Base-by-base conservation (phyloP, 106 monocot species). In the Cymbidium sinense region DNA sequence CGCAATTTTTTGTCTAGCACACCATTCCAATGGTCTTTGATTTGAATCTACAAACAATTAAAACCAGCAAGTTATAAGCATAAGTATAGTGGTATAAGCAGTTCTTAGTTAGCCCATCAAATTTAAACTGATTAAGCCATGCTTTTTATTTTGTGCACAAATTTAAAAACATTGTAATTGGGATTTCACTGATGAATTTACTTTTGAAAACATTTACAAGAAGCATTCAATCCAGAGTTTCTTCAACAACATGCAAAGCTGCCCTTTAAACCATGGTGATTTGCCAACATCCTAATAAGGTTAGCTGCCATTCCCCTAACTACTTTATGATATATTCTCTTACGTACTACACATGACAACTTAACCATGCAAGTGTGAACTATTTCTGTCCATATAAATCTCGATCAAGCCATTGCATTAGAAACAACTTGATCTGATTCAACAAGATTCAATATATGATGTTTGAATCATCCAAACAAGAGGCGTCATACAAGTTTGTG, bases 1-100 rank as follows among this genome's bases (percentile, higher is more conserved):
- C 28, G 98, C 98, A 78, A 98, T 92, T 74, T 92, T 94, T 79
- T 98, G 92, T 44, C 98, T 81, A 13, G 94, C 88, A 47, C 82
- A 62, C 98, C 98, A 98, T 51, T 94, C 90, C 76, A 98, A 50
- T 58, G 88, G 81, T 76, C 88, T 85, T 78, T 83, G 58, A 17
- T 81, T 83, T 50, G 81, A 82, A 70, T 90, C 94, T 98, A 79
- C 64, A 87, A 64, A 43, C 47, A 83, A 20, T 15, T 5, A 50
- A 79, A 71, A 17, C 28, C 4, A 71, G n/a, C 7, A 39, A 71
- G 7, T 21, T 36, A 71, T 36, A 23, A 7, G 23, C 6, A 71
- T 36, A 36, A 71, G 21, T 34, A 0, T 18, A 71, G 34, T 15
- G 20, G 34, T 20, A 37, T 23, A 28, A 0, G n/a, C 64, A 64